A percentile compares a stretch with the other conserved stretches of the same genome.
These are phyloP conservation scores for Puya raimondii DNA, from an alignment of 176 grass and related monocot species.

Conservation along the genomic window DNA sequence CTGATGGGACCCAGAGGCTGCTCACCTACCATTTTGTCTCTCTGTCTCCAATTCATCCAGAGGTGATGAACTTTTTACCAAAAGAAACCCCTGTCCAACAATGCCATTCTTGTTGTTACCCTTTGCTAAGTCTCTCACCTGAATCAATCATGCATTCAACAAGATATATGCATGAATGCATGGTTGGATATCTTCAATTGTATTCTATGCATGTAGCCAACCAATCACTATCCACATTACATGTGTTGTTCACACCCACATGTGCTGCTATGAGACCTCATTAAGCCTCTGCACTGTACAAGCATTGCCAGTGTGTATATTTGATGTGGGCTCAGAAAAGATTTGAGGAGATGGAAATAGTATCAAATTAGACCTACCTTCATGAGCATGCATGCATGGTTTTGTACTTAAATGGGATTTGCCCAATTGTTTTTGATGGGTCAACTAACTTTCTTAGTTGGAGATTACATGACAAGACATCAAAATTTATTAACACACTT, in stretches of 20 bases:
- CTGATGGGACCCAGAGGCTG: too few relatives aligned
- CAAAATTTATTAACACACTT: too few relatives aligned
- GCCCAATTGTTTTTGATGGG: too few relatives aligned
- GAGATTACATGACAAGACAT: too few relatives aligned
- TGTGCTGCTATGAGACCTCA: neutral
- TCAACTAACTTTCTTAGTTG: too few relatives aligned
- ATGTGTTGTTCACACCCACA: neutral
- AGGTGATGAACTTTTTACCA: too few relatives aligned
- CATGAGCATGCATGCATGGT: neutral
- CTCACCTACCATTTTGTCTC: too few relatives aligned
- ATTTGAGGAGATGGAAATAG: neutral
- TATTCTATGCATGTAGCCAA: neutral
- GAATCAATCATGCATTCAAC: neutral
- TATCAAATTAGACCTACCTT: neutral
- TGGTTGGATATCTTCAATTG: neutral
- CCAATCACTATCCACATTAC: neutral
- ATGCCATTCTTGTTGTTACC: neutral
- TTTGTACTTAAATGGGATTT: too few relatives aligned
- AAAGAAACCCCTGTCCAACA: neutral
- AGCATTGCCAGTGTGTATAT: neutral
- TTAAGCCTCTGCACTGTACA: neutral
- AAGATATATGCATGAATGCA: neutral
- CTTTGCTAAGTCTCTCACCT: neutral
- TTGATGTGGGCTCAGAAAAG: neutral
- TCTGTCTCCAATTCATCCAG: too few relatives aligned